Percentiles rank a stretch among this genome's conserved stretches.
Conservation (phyloP, 306 rosid species). For the Lathyrus sativus region DNA sequence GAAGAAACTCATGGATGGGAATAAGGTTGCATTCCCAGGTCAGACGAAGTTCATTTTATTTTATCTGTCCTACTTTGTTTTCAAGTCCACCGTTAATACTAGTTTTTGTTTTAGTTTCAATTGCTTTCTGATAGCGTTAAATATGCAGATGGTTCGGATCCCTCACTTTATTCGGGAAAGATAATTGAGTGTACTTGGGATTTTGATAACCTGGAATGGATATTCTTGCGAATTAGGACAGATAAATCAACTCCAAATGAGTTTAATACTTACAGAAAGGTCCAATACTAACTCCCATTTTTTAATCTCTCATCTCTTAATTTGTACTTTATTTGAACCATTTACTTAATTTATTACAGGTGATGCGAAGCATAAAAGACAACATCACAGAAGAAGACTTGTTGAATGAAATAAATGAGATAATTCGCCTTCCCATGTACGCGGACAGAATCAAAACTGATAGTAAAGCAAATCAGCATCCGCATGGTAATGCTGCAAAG, state of each 20-base stretch:
- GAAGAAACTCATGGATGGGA: constrained; percentile 91
- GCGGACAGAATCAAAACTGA: constrained; percentile 85
- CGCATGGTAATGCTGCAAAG: constrained; percentile 58
- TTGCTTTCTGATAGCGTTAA: constrained; percentile 27
- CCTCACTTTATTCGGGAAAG: constrained; percentile 70
- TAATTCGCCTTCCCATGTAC: constrained; percentile 94
- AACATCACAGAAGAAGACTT: constrained; percentile 83
- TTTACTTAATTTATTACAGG: constrained; percentile 51
- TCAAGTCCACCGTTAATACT: constrained; percentile 1
- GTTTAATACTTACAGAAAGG: constrained; percentile 87
- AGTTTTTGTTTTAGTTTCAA: constrained; percentile 21
- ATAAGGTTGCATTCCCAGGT: constrained; percentile 84
- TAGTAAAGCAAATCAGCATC: constrained; percentile 80
- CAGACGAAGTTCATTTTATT: constrained; percentile 31
- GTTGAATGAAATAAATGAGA: constrained; percentile 85
- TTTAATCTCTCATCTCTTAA: constrained; percentile 11
- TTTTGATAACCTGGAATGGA: constrained; percentile 70
- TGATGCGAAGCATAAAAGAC: constrained; percentile 90
- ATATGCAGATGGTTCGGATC: constrained; percentile 76
- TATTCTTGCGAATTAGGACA: constrained; percentile 65
- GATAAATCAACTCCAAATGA: constrained; percentile 95
- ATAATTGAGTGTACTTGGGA: constrained; percentile 85
- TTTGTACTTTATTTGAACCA: constrained; percentile 19
- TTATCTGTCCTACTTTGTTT: not conserved
- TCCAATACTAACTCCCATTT: constrained; percentile 30